Conservation (phyloP, 2,329 filamentous ascomycete species). For the Onygenales sp. region DNA sequence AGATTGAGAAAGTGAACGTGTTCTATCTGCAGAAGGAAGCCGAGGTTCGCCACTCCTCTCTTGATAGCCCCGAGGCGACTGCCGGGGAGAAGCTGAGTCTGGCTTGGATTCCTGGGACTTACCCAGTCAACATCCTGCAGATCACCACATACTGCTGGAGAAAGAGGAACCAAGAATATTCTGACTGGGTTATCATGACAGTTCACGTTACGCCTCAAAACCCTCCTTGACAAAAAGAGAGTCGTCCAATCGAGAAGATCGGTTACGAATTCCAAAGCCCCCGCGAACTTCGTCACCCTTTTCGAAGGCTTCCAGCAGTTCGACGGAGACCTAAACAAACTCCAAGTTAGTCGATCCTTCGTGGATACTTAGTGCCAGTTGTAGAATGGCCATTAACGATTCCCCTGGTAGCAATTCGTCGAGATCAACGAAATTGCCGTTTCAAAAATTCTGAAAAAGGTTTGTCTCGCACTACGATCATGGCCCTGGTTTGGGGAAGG, state of each 20-base stretch:
- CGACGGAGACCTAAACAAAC: conserved; percentile 89
- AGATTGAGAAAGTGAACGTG: conserved; percentile 95
- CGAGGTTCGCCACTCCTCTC: conserved; percentile 53
- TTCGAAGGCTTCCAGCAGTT: conserved; percentile 98
- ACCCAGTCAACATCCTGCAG: too few relatives aligned
- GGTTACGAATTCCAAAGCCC: conserved; percentile 70
- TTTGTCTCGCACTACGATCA: conserved; percentile 25
- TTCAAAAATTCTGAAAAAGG: conserved; percentile 97
- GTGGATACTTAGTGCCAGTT: not conserved
- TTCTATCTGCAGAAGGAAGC: conserved; percentile 98
- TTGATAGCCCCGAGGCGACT: not conserved
- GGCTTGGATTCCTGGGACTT: too few relatives aligned
- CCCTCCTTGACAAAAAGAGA: conserved; percentile 88
- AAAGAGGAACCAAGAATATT: too few relatives aligned
- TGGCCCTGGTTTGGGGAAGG: not conserved
- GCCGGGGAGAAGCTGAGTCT: not conserved
- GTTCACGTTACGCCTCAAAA: conserved; percentile 89
- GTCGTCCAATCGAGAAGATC: conserved; percentile 71
- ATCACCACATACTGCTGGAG: too few relatives aligned
- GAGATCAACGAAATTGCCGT: conserved; percentile 97
- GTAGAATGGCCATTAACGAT: not conserved
- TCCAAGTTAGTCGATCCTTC: conserved; percentile 46
- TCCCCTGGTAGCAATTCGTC: conserved; percentile 68
- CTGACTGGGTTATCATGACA: conserved; percentile 28
- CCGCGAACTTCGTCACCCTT: conserved; percentile 85